Percentiles rank a stretch among this genome's conserved stretches.
These are phyloP conservation scores for Chimonanthus salicifolius DNA, from an alignment of 164 flowering plant species.

Conservation along the genomic window DNA sequence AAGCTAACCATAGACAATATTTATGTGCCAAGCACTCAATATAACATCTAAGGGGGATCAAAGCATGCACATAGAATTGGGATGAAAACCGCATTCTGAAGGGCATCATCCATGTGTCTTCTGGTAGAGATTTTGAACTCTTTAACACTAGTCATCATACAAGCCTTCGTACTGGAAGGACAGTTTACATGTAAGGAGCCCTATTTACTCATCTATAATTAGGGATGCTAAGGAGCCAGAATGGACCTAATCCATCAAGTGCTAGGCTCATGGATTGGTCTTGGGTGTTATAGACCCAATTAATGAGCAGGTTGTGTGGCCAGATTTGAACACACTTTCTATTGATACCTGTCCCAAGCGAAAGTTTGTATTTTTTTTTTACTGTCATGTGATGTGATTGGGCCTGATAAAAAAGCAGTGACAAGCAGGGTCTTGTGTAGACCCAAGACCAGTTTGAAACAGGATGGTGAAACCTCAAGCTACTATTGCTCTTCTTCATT, in stretches of 20 bases:
- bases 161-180: background rate
- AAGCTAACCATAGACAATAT: background rate
- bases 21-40: background rate
- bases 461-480: background rate
- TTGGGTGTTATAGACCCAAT: background rate
- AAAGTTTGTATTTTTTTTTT: too few relatives aligned
- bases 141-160: background rate
- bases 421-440: too few relatives aligned
- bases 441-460: background rate
- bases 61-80: background rate
- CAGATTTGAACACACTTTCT: background rate
- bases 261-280: background rate
- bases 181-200: background rate
- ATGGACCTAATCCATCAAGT: background rate
- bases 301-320: background rate
- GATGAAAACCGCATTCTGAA: background rate
- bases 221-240: background rate
- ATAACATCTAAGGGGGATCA: background rate
- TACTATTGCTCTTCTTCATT: background rate
- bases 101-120: background rate
- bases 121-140: background rate
- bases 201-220: background rate
- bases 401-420: background rate
- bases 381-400: background rate
- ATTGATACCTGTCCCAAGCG: background rate